phyloP scores from a whole-genome alignment of 2,329 filamentous ascomycete species.

The Monosporascus sp. region DNA sequence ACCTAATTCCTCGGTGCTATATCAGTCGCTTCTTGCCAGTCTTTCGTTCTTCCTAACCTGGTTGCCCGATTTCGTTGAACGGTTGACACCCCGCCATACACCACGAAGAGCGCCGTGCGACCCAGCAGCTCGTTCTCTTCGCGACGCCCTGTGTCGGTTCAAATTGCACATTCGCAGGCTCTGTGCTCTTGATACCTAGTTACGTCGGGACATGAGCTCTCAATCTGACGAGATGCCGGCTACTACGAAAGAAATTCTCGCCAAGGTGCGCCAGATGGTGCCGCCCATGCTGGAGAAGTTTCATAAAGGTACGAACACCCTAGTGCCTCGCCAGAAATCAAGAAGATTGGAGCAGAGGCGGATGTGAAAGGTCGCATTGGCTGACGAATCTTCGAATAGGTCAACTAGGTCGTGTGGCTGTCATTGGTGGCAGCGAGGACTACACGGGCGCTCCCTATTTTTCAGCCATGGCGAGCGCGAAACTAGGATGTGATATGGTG shows the following conservation, averaged over 20 bases:
- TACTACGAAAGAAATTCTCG: conserved; percentile 68
- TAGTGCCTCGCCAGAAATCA: neutral
- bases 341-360: neutral
- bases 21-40: no score
- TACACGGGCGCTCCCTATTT: conserved; percentile 98
- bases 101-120: no score
- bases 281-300: conserved; percentile 94
- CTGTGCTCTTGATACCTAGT: neutral
- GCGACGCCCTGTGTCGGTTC: no score
- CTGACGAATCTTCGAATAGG: conserved; percentile 47
- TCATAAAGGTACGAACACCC: conserved; percentile 70
- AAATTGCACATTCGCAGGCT: no score
- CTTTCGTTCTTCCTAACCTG: no score
- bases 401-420: conserved; percentile 84
- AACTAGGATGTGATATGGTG: conserved; percentile 87
- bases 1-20: no score
- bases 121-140: no score
- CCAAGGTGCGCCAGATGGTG: conserved; percentile 81
- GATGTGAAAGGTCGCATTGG: neutral
- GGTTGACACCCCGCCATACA: no score
- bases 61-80: no score
- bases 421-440: conserved; percentile 92
- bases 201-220: conserved; percentile 17
- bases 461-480: conserved; percentile 92
- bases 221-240: conserved; percentile 51